Evolutionary conservation across 2,329 filamentous ascomycete species (phyloP).

Genomic region (Ilyonectria robusta): DNA sequence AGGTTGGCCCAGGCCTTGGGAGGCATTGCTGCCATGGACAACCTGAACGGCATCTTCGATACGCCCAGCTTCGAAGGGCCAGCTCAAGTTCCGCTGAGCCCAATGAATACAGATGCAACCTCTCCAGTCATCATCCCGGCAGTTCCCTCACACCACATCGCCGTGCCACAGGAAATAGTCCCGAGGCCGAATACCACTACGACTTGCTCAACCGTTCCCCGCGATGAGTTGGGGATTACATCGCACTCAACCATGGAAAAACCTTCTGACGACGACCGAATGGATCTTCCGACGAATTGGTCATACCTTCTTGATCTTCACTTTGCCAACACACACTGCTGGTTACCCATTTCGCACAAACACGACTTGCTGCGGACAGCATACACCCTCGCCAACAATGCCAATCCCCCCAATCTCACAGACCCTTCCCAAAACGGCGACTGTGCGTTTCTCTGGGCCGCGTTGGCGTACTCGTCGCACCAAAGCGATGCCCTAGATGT

Average conservation of each 20-base stretch:
- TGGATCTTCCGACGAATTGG: conserved; percentile 14
- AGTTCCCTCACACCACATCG: neutral
- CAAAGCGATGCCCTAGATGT: conserved; percentile 3
- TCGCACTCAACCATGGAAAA: neutral
- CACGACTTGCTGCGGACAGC: conserved; percentile 28
- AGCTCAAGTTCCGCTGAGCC: conserved; percentile 2
- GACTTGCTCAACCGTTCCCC: neutral
- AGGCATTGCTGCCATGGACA: neutral
- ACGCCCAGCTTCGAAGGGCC: neutral
- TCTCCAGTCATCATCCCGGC: neutral
- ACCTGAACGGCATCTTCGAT: neutral
- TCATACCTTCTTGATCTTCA: conserved; percentile 24
- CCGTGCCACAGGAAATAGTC: neutral
- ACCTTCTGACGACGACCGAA: neutral
- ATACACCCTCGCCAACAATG: conserved; percentile 18
- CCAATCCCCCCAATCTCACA: neutral
- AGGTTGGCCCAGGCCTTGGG: conserved; percentile 9
- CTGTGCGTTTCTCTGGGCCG: conserved; percentile 22
- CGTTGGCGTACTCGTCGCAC: conserved; percentile 16
- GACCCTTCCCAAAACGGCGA: conserved; percentile 7
- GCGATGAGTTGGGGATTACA: neutral
- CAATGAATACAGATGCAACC: conserved; percentile 15
- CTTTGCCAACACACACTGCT: conserved; percentile 28
- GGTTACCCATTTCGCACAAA: conserved; percentile 29
- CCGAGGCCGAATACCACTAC: neutral